A percentile compares a stretch with the other conserved stretches of the same genome.
These are phyloP conservation scores for Sungouiozyma ichnusensis DNA, from an alignment of 805 yeast species.

Conservation along the genomic window DNA sequence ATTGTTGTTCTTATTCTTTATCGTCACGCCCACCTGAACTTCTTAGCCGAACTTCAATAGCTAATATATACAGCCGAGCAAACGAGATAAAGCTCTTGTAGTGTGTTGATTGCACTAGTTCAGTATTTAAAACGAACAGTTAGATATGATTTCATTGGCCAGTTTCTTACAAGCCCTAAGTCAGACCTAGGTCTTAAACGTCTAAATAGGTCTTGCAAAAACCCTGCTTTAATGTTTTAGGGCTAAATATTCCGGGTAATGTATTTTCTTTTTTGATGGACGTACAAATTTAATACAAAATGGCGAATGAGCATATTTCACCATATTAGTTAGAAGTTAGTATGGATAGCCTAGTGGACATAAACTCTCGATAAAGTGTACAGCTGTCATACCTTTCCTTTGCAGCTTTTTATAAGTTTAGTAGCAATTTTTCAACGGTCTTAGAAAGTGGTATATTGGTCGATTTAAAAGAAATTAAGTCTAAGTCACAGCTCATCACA, in stretches of 20 bases:
- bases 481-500: neutral
- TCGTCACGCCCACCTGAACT: neutral
- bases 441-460: neutral
- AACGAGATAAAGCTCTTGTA: no score
- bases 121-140: neutral
- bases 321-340: neutral
- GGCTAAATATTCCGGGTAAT: neutral
- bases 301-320: no score
- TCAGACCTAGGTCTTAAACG: neutral
- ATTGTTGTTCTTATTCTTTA: constrained; percentile 11
- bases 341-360: no score
- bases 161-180: neutral
- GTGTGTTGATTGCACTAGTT: no score
- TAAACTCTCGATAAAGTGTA: no score
- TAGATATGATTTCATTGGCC: neutral
- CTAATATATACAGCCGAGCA: no score
- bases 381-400: no score
- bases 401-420: neutral
- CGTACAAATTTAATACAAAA: neutral
- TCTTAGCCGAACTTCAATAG: neutral
- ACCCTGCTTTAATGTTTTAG: neutral
- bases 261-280: neutral
- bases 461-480: neutral
- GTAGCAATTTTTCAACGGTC: neutral
- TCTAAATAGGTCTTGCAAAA: neutral